These are phyloP conservation scores for Verticillium longisporum DNA, from an alignment of 2,329 filamentous ascomycete genomes.

Conservation along the genomic window DNA sequence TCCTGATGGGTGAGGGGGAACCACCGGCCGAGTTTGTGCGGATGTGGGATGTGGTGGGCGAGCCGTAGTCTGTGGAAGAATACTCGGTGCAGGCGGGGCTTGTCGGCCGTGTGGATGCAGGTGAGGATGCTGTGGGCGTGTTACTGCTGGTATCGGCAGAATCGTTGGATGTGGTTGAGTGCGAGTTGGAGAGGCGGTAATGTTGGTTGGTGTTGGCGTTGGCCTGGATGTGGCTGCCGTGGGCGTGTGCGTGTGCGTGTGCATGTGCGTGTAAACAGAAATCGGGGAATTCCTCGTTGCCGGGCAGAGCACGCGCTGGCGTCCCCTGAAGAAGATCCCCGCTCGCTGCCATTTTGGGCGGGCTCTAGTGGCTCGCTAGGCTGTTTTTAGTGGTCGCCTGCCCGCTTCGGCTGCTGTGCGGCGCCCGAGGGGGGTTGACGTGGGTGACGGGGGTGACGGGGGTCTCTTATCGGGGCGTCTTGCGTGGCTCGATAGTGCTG, in stretches of 20 bases:
- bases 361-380: slow-evolving; percentile 10
- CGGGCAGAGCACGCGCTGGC: slow-evolving; percentile 18
- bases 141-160: slow-evolving; percentile 11
- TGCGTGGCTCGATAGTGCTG: slow-evolving; percentile 7
- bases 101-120: slow-evolving; percentile 19
- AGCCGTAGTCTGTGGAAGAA: slow-evolving; percentile 3
- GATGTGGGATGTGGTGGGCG: slow-evolving; percentile 8
- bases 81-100: slow-evolving; percentile 16
- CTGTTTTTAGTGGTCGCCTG: slow-evolving; percentile 2
- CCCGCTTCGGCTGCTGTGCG: slow-evolving; percentile 8
- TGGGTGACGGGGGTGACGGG: slow-evolving; percentile 7
- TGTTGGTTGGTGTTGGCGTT: slow-evolving; percentile 5
- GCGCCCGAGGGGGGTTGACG: too few species aligned
- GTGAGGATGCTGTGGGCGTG: slow-evolving; percentile 13
- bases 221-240: not conserved
- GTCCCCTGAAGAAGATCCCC: slow-evolving; percentile 9
- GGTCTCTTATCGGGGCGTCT: slow-evolving; percentile 2
- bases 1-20: slow-evolving; percentile 25
- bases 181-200: slow-evolving; percentile 7
- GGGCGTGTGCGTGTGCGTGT: too few species aligned
- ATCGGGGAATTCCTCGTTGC: slow-evolving; percentile 32
- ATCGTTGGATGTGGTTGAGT: slow-evolving; percentile 7
- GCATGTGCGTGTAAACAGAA: slow-evolving; percentile 33
- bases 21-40: slow-evolving; percentile 14
- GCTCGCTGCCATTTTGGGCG: slow-evolving; percentile 10